Conservation (phyloP, 73 alveolate genomes). For the Paramecium sonneborni region DNA sequence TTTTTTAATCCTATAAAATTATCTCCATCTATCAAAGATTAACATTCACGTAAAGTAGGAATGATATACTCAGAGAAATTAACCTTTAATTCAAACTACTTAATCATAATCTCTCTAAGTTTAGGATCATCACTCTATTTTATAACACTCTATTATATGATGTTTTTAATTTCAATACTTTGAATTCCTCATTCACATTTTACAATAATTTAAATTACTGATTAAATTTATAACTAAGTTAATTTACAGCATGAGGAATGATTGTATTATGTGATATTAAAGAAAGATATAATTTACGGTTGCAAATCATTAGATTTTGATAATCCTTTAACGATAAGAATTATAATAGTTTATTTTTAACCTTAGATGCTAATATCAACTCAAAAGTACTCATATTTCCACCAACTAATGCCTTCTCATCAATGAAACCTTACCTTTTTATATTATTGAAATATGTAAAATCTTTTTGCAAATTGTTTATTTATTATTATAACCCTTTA, state of each 20-base stretch:
- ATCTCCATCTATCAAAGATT: conserved; percentile 56
- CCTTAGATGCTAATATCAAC: conserved; percentile 5
- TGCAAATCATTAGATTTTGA: background rate
- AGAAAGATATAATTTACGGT: conserved; percentile 3
- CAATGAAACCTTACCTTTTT: background rate
- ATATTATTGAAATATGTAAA: background rate
- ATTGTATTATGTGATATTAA: background rate
- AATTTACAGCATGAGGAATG: conserved; percentile 21
- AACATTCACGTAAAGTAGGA: conserved; percentile 38
- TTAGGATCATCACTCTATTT: conserved; percentile 25
- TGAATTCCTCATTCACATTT: conserved; percentile 12
- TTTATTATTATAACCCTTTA: background rate
- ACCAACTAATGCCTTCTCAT: background rate
- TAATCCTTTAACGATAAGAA: background rate
- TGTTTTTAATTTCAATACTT: background rate
- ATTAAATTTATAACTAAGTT: background rate
- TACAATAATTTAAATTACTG: background rate
- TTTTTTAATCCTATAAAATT: conserved; percentile 5
- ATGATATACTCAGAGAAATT: conserved; percentile 30
- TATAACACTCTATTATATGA: background rate
- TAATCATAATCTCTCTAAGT: conserved; percentile 30
- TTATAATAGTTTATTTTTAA: background rate
- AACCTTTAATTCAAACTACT: conserved; percentile 30
- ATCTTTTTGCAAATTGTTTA: background rate
- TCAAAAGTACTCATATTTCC: conserved; percentile 6